Conservation (phyloP, 805 yeast genomes). For the Wickerhamiella kazuoi region DNA sequence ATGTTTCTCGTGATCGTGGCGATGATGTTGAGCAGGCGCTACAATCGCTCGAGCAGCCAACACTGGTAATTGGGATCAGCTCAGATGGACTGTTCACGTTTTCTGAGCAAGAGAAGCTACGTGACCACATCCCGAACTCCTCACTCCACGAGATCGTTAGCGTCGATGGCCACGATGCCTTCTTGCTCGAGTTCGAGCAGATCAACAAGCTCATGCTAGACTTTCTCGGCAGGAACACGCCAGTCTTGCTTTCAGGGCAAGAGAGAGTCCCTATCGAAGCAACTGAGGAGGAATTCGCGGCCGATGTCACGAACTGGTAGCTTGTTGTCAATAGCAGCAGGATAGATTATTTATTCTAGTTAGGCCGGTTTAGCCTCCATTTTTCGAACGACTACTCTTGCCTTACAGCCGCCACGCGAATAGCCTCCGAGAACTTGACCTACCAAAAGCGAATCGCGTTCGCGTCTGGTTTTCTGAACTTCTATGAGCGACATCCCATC, state of each 20-base stretch:
- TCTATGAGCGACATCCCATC: too few relatives aligned
- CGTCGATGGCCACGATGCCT: conserved; percentile 97
- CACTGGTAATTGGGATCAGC: conserved; percentile 70
- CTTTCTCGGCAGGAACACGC: conserved; percentile 41
- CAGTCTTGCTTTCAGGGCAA: conserved; percentile 39
- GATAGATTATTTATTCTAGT: too few relatives aligned
- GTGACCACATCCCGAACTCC: conserved; percentile 55
- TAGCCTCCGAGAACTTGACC: too few relatives aligned
- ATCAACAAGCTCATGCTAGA: conserved; percentile 54
- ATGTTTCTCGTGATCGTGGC: conserved; percentile 65
- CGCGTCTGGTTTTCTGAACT: too few relatives aligned
- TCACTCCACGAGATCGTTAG: conserved; percentile 57
- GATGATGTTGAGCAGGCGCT: conserved; percentile 35
- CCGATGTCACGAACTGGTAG: conserved; percentile 84
- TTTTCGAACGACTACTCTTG: too few relatives aligned
- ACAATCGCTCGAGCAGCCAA: conserved; percentile 46
- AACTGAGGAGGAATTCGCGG: conserved; percentile 30
- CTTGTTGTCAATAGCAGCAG: too few relatives aligned
- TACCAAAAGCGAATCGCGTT: too few relatives aligned
- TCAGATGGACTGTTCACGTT: conserved; percentile 88
- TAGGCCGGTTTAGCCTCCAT: too few relatives aligned
- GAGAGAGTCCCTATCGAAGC: conserved; percentile 28
- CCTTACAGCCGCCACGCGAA: too few relatives aligned
- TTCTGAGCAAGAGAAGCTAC: conserved; percentile 76
- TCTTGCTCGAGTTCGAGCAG: conserved; percentile 68